These are phyloP conservation scores for Nemania bipapillata DNA, from an alignment of 2,329 filamentous ascomycete genomes.

Conservation along the genomic window DNA sequence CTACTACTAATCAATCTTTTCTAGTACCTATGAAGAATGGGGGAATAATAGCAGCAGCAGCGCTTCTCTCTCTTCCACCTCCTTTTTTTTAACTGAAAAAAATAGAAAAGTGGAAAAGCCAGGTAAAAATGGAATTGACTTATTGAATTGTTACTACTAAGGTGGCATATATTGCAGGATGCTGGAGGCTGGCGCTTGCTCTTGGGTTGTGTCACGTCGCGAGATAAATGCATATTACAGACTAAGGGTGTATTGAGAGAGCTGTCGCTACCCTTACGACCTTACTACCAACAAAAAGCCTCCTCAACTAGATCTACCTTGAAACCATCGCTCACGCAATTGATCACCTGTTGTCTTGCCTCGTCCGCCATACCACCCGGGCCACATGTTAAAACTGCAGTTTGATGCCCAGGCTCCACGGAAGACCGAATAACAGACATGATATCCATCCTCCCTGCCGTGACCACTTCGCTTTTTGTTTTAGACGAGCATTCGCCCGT, in stretches of 20 bases:
- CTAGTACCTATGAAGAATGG: too few species aligned
- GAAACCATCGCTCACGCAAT: slow-evolving; percentile 41
- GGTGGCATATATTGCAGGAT: too few species aligned
- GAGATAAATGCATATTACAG: background rate
- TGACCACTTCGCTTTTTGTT: slow-evolving; percentile 24
- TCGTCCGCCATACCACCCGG: slow-evolving; percentile 47
- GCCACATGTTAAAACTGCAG: slow-evolving; percentile 45
- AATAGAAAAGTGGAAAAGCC: too few species aligned
- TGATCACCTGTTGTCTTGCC: slow-evolving; percentile 38
- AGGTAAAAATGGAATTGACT: too few species aligned
- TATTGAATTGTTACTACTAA: too few species aligned
- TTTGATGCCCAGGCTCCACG: slow-evolving; percentile 39
- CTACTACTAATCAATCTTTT: background rate
- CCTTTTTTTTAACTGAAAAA: too few species aligned
- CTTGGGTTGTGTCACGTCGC: background rate
- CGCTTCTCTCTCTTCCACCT: too few species aligned
- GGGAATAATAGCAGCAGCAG: too few species aligned
- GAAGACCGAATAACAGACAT: slow-evolving; percentile 36
- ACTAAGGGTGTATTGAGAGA: background rate
- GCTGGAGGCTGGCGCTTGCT: too few species aligned
- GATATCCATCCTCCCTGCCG: slow-evolving; percentile 40
- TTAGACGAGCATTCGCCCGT: slow-evolving; percentile 11
- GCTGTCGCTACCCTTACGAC: background rate
- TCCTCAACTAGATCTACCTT: slow-evolving; percentile 43
- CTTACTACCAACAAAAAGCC: slow-evolving; percentile 43